Conservation (phyloP, 1,284 basidiomycete species). For the Athelia psychrophila region DNA sequence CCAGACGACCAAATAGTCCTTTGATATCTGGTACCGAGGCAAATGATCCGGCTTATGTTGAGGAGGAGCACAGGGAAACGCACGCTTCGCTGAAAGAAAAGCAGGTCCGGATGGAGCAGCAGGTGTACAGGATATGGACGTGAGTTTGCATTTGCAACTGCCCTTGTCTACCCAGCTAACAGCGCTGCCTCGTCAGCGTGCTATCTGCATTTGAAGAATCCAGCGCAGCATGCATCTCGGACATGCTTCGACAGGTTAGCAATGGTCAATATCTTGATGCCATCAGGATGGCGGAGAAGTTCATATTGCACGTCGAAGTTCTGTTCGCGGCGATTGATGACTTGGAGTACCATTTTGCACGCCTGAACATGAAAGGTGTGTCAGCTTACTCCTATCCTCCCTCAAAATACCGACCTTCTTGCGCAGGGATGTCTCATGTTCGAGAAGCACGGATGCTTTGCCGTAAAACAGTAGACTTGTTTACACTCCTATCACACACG, state of each 20-base stretch:
- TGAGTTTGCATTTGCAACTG: slow-evolving; percentile 35
- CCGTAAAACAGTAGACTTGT: slow-evolving; percentile 98
- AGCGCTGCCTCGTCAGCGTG: slow-evolving; percentile 48
- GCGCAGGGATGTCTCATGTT: slow-evolving; percentile 92
- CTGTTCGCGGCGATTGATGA: slow-evolving; percentile 98
- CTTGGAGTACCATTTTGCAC: slow-evolving; percentile 87
- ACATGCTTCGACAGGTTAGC: slow-evolving; percentile 98
- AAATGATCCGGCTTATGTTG: slow-evolving; percentile 53
- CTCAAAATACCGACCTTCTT: slow-evolving; percentile 13
- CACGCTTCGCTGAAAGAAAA: slow-evolving; percentile 86
- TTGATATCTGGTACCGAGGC: slow-evolving; percentile 50
- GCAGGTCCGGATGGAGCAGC: slow-evolving; percentile 94
- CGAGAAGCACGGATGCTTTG: slow-evolving; percentile 98
- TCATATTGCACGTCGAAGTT: slow-evolving; percentile 97
- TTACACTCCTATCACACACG: slow-evolving; percentile 95
- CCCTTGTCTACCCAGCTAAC: slow-evolving; percentile 1
- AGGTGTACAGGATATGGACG: slow-evolving; percentile 99
- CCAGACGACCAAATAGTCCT: slow-evolving; percentile 63
- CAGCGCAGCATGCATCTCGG: slow-evolving; percentile 98
- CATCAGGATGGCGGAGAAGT: slow-evolving; percentile 97
- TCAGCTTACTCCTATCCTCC: slow-evolving; percentile 11
- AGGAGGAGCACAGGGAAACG: slow-evolving; percentile 81
- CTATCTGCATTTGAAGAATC: slow-evolving; percentile 98
- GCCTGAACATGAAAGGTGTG: slow-evolving; percentile 81
- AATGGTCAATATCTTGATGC: slow-evolving; percentile 95